phyloP scores from a whole-genome alignment of 1,139 yeast genomes.

The Nakaseomyces sp. region DNA sequence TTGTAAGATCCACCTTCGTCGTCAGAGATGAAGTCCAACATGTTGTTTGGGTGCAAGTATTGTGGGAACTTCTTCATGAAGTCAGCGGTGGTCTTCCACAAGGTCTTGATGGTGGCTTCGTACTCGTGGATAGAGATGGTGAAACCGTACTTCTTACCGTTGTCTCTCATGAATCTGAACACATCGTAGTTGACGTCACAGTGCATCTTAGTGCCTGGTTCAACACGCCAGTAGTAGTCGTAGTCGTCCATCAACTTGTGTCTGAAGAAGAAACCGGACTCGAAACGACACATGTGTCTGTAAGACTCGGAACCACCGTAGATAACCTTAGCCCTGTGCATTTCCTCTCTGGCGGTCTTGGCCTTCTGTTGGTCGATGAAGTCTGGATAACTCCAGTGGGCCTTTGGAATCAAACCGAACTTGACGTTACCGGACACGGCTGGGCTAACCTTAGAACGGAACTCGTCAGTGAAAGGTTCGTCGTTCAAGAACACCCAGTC shows the following conservation, averaged over 20 bases:
- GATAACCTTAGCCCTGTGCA: slow-evolving; percentile 42
- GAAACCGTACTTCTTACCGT: slow-evolving; percentile 53
- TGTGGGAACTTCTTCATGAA: slow-evolving; percentile 45
- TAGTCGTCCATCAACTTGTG: slow-evolving; percentile 48
- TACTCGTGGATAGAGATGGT: slow-evolving; percentile 58
- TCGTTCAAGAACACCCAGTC: slow-evolving; percentile 78
- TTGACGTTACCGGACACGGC: slow-evolving; percentile 39
- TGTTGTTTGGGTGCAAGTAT: slow-evolving; percentile 39
- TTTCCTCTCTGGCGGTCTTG: slow-evolving; percentile 41
- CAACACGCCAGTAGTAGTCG: slow-evolving; percentile 74
- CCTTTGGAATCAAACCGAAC: slow-evolving; percentile 41
- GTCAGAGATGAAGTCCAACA: slow-evolving; percentile 60
- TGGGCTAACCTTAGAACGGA: slow-evolving; percentile 31
- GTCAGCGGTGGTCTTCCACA: slow-evolving; percentile 51
- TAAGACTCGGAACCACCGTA: slow-evolving; percentile 56
- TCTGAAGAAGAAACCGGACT: slow-evolving; percentile 64
- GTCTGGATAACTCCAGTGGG: slow-evolving; percentile 48
- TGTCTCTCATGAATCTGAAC: slow-evolving; percentile 55
- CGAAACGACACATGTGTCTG: slow-evolving; percentile 70
- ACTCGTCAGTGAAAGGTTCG: slow-evolving; percentile 40
- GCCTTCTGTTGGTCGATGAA: slow-evolving; percentile 54
- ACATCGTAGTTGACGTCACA: slow-evolving; percentile 64
- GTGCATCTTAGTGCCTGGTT: slow-evolving; percentile 52
- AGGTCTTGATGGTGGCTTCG: slow-evolving; percentile 46
- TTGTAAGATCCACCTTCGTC: slow-evolving; percentile 64